phyloP scores from a whole-genome alignment of 208 protist species.

The Novymonas esmeraldas region DNA sequence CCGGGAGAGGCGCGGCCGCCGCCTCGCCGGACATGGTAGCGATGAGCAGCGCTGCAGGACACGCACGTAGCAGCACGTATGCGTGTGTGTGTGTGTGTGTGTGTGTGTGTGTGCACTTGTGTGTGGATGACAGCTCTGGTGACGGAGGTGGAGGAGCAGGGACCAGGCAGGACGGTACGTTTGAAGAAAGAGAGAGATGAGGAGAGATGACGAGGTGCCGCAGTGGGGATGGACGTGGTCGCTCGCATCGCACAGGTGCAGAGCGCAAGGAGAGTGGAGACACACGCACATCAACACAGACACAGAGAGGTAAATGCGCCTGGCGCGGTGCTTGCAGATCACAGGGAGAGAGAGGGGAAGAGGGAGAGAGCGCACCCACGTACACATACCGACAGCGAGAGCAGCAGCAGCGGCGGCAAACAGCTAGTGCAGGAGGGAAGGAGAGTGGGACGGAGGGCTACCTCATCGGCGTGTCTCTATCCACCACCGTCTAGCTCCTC shows the following conservation, averaged over 20 bases:
- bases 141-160: not conserved
- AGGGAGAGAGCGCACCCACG: too few relatives aligned
- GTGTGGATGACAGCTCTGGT: not conserved
- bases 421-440: too few relatives aligned
- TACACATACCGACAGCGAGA: not conserved
- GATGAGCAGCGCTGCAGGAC: not conserved
- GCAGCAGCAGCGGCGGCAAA: not conserved
- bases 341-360: too few relatives aligned
- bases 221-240: too few relatives aligned
- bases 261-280: not conserved
- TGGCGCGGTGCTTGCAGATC: not conserved
- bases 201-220: too few relatives aligned
- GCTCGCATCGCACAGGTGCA: not conserved
- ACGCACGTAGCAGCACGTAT: not conserved
- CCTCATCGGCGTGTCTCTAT: not conserved
- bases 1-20: not conserved
- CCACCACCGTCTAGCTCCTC: not conserved
- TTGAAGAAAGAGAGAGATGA: too few relatives aligned
- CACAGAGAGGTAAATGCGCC: not conserved
- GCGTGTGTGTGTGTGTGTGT: not conserved
- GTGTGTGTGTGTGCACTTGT: not conserved
- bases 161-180: not conserved
- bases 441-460: too few relatives aligned
- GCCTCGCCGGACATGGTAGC: conserved; percentile 15
- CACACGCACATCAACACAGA: not conserved